Evolutionary conservation across 2,329 filamentous ascomycete genomes (phyloP).

Genomic region (Calonectria pseudoreteaudii): DNA sequence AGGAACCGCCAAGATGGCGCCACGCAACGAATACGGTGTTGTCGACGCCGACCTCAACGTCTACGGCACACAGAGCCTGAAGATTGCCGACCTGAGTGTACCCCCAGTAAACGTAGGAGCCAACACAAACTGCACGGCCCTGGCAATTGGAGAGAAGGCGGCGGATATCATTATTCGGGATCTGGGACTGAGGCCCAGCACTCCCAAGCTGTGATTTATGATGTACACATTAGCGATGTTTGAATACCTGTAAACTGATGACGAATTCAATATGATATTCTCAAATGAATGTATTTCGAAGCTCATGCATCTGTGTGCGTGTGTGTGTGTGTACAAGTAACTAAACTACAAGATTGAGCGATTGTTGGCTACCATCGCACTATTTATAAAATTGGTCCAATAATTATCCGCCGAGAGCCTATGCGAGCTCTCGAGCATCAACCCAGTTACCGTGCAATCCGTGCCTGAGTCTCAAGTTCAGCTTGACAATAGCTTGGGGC

Average conservation of each 20-base stretch:
- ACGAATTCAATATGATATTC: background rate
- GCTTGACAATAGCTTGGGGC: slow-evolving; percentile 15
- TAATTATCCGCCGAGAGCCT: background rate
- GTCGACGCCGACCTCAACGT: slow-evolving; percentile 52
- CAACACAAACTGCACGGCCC: slow-evolving; percentile 62
- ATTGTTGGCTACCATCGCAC: too few species aligned
- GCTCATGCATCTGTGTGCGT: background rate
- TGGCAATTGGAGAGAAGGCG: slow-evolving; percentile 61
- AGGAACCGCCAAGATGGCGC: slow-evolving; percentile 60
- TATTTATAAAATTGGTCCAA: background rate
- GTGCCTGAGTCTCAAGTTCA: slow-evolving; percentile 10
- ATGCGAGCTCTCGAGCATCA: background rate
- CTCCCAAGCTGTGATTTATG: background rate
- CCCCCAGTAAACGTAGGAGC: slow-evolving; percentile 55
- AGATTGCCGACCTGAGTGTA: slow-evolving; percentile 55
- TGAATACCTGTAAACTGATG: background rate
- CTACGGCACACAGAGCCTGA: slow-evolving; percentile 55
- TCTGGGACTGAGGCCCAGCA: slow-evolving; percentile 37
- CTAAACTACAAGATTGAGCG: background rate
- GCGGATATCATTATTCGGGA: slow-evolving; percentile 56
- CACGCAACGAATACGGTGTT: slow-evolving; percentile 54
- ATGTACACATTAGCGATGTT: background rate
- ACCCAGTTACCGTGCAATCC: slow-evolving; percentile 24
- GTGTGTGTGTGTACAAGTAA: background rate
- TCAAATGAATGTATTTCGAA: background rate